Evolutionary conservation across 2,329 filamentous ascomycete genomes (phyloP).

Genomic region (Pseudogymnoascus sp.): DNA sequence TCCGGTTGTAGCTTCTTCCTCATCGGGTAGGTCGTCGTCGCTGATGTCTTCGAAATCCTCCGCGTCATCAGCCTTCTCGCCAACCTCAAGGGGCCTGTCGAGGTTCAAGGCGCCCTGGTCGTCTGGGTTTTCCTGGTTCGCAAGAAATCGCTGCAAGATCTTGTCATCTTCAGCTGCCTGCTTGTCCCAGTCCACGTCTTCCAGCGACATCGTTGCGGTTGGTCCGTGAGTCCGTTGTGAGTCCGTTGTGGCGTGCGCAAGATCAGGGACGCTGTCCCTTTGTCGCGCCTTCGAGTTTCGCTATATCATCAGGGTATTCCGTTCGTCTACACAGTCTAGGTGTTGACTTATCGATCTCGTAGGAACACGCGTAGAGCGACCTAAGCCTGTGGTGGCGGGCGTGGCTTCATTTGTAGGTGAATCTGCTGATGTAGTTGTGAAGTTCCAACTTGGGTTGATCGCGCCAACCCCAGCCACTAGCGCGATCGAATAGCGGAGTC

Average conservation of each 20-base stretch:
- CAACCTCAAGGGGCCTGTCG: slow-evolving; percentile 47
- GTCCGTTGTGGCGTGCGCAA: not conserved
- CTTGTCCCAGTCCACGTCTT: slow-evolving; percentile 32
- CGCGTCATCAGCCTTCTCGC: slow-evolving; percentile 85
- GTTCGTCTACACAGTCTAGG: not conserved
- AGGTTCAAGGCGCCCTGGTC: slow-evolving; percentile 33
- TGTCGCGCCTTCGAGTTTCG: not conserved
- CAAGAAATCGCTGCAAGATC: slow-evolving; percentile 38
- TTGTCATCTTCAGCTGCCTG: slow-evolving; percentile 44
- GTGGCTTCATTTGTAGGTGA: not conserved
- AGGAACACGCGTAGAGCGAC: slow-evolving; percentile 1
- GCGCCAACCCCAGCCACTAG: slow-evolving; percentile 7
- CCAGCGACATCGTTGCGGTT: slow-evolving; percentile 9
- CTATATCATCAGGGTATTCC: slow-evolving; percentile 5
- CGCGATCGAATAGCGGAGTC: slow-evolving; percentile 3
- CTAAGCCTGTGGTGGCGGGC: not conserved
- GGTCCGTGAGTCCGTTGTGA: not conserved
- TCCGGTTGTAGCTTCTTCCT: slow-evolving; percentile 44
- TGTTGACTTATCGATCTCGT: not conserved
- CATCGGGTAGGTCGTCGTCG: slow-evolving; percentile 83
- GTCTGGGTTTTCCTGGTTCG: slow-evolving; percentile 33
- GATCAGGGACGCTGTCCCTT: not conserved
- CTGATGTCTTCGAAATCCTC: slow-evolving; percentile 86
- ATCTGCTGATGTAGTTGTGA: slow-evolving; percentile 8
- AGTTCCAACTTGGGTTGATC: slow-evolving; percentile 1